A percentile compares a stretch with the other conserved stretches of the same genome.
Evolutionary conservation across 2,329 filamentous ascomycete genomes (phyloP).

Genomic region (Paecilomyces fulvus): DNA sequence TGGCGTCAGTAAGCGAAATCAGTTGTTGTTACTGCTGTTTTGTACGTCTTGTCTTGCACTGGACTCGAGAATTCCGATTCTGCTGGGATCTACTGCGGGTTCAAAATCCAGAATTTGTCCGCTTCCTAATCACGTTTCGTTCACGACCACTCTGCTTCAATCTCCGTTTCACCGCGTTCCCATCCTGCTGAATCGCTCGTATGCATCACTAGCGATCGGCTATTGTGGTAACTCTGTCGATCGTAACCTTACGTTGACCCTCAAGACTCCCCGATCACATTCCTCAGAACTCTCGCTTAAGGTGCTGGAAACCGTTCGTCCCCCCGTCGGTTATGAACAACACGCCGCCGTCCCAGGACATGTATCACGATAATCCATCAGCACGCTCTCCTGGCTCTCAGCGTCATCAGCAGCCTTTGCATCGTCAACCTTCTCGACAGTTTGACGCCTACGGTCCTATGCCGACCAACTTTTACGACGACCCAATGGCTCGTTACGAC

Average conservation of each 20-base stretch:
- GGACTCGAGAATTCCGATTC: background rate
- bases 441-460: constrained; percentile 67
- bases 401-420: constrained; percentile 56
- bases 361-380: constrained; percentile 62
- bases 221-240: background rate
- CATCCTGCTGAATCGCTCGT: background rate
- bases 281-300: background rate
- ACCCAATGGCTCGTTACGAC: constrained; percentile 51
- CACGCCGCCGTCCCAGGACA: constrained; percentile 21
- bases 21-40: background rate
- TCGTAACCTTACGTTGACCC: background rate
- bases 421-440: constrained; percentile 66
- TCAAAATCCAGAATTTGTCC: background rate
- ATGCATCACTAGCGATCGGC: background rate
- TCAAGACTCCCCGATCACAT: background rate
- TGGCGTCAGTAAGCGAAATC: background rate
- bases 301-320: background rate
- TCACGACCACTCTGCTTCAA: background rate
- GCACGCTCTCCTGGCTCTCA: constrained; percentile 69
- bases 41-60: background rate
- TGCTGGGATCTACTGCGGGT: background rate
- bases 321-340: constrained; percentile 21
- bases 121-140: background rate
- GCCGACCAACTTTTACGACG: constrained; percentile 63
- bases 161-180: background rate